Conservation (phyloP, 1,284 basidiomycete genomes). For the Trametes polyzona region DNA sequence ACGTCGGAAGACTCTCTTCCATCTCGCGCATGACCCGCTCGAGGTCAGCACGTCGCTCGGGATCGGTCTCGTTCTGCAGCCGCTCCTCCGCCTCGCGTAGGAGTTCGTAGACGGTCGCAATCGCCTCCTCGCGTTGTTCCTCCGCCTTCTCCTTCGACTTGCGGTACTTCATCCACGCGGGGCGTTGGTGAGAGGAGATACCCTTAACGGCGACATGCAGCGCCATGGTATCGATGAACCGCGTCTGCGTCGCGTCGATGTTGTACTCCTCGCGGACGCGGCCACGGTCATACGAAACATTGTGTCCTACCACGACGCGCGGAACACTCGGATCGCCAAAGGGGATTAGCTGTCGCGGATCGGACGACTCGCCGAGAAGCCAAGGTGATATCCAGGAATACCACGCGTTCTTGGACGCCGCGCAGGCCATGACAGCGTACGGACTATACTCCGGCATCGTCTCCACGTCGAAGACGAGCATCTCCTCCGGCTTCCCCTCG, state of each 20-base stretch:
- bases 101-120: slow-evolving; percentile 55
- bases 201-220: slow-evolving; percentile 95
- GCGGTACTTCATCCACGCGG: slow-evolving; percentile 88
- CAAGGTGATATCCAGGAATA: slow-evolving; percentile 97
- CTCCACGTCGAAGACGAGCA: slow-evolving; percentile 93
- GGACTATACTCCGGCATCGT: slow-evolving; percentile 85
- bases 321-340: slow-evolving; percentile 58
- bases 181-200: slow-evolving; percentile 94
- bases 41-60: slow-evolving; percentile 37
- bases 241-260: slow-evolving; percentile 68
- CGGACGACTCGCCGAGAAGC: slow-evolving; percentile 72
- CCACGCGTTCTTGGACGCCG: slow-evolving; percentile 85
- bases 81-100: slow-evolving; percentile 52
- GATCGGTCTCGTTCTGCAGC: slow-evolving; percentile 42
- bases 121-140: slow-evolving; percentile 60
- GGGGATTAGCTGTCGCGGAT: slow-evolving; percentile 78
- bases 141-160: slow-evolving; percentile 62
- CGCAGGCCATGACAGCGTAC: slow-evolving; percentile 90
- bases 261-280: slow-evolving; percentile 87
- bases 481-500: slow-evolving; percentile 65
- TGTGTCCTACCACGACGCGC: slow-evolving; percentile 89
- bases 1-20: slow-evolving; percentile 45
- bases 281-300: slow-evolving; percentile 93
- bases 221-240: slow-evolving; percentile 95
- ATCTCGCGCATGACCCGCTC: slow-evolving; percentile 37